Base-by-base conservation (phyloP, 495 filamentous ascomycete genomes). In the Patellaria atrata region DNA sequence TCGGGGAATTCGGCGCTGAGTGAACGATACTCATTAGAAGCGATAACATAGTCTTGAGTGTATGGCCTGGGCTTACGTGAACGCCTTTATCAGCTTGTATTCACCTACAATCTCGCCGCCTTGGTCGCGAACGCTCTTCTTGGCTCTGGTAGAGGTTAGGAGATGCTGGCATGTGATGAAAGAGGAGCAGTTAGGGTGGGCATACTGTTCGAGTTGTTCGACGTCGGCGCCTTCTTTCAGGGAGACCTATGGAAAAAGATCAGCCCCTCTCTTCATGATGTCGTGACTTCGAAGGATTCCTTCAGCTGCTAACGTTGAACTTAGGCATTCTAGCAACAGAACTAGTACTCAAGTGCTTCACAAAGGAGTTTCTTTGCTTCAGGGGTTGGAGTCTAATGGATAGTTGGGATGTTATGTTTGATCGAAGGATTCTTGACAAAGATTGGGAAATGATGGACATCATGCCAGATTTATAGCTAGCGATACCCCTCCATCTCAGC, bases 21-120 rank as follows among this genome's bases (percentile, higher is more conserved):
- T 7, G 6, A 30, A 11, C n/a, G 6, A 19, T 12, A 22, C 9
- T 5, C 18, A 24, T 50, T 32, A 41, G 30, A n/a, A 30, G 14
- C 30, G 2, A 15, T 19, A 11, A 5, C 1, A 9, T 37, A 8
- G 18, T 4, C 4, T 18, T 23, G 14, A 33, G 10, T 22, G 38
- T 25, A 3, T 28, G 25, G 20, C 37, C 28, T 28, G 38, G 14
- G 46, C 79, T 50, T 73, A 94, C 89, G 77, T 75, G 65, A 94
- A 94, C 24, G 80, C 83, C 58, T 82, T 87, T 62, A 91, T 82
- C 42, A 96, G 54, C 23, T 57, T 75, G 65, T 80, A 94, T 52
- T 86, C 80, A 45, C 86, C 72, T 33, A 58, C 71, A 59, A 94
- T 85, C 50, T 66, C 69, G 40, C 86, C 89, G 38, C 86, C 86